Evolutionary conservation across 306 rosid species (phyloP).

Genomic region (Begonia fuchsioides): DNA sequence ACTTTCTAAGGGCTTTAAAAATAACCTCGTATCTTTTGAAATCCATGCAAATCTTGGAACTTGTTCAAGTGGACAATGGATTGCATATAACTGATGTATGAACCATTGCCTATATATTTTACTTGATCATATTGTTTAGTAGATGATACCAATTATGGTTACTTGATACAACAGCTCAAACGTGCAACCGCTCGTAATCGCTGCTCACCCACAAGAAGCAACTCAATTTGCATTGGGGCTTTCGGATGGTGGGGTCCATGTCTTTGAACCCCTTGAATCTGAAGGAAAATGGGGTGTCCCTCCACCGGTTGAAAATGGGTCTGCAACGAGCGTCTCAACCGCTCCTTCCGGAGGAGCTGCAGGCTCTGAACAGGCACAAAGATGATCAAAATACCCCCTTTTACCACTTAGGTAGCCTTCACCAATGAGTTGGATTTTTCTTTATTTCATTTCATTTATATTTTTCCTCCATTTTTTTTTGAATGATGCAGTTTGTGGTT

Average conservation of each 20-base stretch:
- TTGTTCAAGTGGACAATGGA: too few relatives aligned
- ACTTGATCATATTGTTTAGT: too few relatives aligned
- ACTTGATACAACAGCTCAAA: conserved; percentile 30
- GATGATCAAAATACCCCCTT: conserved; percentile 34
- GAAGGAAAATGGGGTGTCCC: conserved; percentile 92
- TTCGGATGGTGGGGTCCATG: conserved; percentile 86
- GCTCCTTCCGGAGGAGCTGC: conserved; percentile 39
- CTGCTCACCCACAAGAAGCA: conserved; percentile 93
- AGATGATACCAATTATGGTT: too few relatives aligned
- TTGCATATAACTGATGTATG: too few relatives aligned
- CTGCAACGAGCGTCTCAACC: conserved; percentile 49
- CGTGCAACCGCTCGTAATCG: conserved; percentile 67
- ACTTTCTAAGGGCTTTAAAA: too few relatives aligned
- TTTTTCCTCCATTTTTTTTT: conserved; percentile 1
- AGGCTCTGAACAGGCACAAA: conserved; percentile 75
- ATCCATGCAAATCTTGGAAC: too few relatives aligned
- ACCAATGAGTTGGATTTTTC: conserved; percentile 3
- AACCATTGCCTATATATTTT: too few relatives aligned
- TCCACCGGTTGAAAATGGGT: conserved; percentile 75
- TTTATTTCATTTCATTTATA: not conserved
- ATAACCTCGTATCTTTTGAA: too few relatives aligned
- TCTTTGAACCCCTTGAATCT: conserved; percentile 84
- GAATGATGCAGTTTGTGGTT: conserved; percentile 1
- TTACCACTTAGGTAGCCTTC: conserved; percentile 23
- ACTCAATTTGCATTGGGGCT: conserved; percentile 84